Conservation (phyloP, 805 yeast genomes). For the Yamadazyma tumulicola region DNA sequence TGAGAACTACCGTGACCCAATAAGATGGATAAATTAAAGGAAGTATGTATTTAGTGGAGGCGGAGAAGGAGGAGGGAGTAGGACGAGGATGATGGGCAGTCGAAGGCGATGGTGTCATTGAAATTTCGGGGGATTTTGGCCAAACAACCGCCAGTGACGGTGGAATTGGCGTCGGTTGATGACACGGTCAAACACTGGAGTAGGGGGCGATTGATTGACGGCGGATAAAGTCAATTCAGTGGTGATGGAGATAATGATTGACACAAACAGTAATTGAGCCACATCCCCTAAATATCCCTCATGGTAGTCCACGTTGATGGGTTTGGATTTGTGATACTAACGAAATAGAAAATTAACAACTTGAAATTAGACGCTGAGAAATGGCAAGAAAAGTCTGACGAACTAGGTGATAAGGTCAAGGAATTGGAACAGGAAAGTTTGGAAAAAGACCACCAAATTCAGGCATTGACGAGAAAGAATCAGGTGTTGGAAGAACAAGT, state of each 20-base stretch:
- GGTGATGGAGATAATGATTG: background rate
- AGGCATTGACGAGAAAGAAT: slow-evolving; percentile 88
- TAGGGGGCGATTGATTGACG: too few species aligned
- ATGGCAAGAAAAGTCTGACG: slow-evolving; percentile 97
- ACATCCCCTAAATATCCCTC: too few species aligned
- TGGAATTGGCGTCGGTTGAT: too few species aligned
- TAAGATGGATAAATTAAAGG: slow-evolving; percentile 58
- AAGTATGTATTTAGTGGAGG: slow-evolving; percentile 38
- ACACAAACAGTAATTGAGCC: too few species aligned
- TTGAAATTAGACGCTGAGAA: slow-evolving; percentile 92
- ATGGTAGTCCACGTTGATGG: too few species aligned
- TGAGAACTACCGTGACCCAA: too few species aligned
- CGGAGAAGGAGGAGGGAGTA: background rate
- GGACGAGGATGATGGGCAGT: too few species aligned
- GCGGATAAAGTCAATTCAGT: background rate
- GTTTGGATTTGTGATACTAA: slow-evolving; percentile 11
- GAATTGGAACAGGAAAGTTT: slow-evolving; percentile 87
- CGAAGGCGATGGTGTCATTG: too few species aligned
- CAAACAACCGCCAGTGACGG: too few species aligned
- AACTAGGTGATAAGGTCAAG: slow-evolving; percentile 74
- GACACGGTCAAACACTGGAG: too few species aligned
- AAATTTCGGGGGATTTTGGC: too few species aligned
- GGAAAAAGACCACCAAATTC: slow-evolving; percentile 93
- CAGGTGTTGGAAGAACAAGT: slow-evolving; percentile 79
- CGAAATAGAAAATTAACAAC: slow-evolving; percentile 71